Conservation (phyloP, 1,139 yeast species). For the Yamadazyma triangularis region DNA sequence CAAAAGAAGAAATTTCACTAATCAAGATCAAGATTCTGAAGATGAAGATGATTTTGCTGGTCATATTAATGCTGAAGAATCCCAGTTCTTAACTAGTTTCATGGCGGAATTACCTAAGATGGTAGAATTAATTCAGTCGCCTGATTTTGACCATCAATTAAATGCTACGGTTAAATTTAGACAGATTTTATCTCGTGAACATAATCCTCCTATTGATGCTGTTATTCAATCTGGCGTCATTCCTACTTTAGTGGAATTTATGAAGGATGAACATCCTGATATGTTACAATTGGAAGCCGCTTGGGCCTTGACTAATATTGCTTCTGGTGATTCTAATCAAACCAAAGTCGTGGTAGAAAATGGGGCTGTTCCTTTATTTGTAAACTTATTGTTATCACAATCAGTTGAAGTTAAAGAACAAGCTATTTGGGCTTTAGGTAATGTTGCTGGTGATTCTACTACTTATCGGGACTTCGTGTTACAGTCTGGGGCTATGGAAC, state of each 20-base stretch:
- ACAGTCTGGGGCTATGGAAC: slow-evolving; percentile 81
- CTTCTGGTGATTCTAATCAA: slow-evolving; percentile 91
- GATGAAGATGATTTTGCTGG: slow-evolving; percentile 40
- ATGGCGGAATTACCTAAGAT: slow-evolving; percentile 79
- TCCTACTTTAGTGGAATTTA: slow-evolving; percentile 82
- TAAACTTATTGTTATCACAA: slow-evolving; percentile 70
- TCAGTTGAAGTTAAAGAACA: slow-evolving; percentile 94
- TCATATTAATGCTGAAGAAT: slow-evolving; percentile 35
- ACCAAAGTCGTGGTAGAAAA: slow-evolving; percentile 87
- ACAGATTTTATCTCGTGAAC: slow-evolving; percentile 89
- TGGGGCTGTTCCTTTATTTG: slow-evolving; percentile 91
- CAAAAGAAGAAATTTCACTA: slow-evolving; percentile 72
- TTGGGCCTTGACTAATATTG: slow-evolving; percentile 97
- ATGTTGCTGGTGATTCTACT: slow-evolving; percentile 96
- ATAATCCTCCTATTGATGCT: slow-evolving; percentile 94
- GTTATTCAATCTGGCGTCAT: slow-evolving; percentile 94
- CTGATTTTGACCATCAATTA: slow-evolving; percentile 75
- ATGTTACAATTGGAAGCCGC: slow-evolving; percentile 96
- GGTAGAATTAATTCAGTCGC: slow-evolving; percentile 77
- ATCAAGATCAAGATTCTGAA: slow-evolving; percentile 41
- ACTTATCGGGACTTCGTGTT: slow-evolving; percentile 85
- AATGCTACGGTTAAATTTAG: slow-evolving; percentile 91
- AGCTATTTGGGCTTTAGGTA: slow-evolving; percentile 99
- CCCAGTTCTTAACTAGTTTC: slow-evolving; percentile 51
- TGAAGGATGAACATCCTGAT: slow-evolving; percentile 74